Evolutionary conservation across 768 basidiomycete species (phyloP).

Genomic region (Tephrocybe sp.): DNA sequence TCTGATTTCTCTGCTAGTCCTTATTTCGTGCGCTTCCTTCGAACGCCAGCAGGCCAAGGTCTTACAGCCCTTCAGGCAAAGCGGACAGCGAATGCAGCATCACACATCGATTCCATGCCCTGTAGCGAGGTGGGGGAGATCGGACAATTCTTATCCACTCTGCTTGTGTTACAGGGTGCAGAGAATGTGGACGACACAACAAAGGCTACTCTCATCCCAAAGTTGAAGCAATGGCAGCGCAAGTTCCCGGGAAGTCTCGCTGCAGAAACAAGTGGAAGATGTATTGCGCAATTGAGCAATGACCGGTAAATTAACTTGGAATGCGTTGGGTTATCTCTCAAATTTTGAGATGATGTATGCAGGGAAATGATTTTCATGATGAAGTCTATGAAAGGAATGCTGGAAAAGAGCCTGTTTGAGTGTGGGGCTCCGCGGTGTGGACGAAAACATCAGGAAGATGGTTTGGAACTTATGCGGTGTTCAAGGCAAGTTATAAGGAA

Average conservation of each 20-base stretch:
- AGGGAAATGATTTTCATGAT: constrained; percentile 30
- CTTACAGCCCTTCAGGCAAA: constrained; percentile 35
- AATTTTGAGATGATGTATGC: not conserved
- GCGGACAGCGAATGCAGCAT: constrained; percentile 27
- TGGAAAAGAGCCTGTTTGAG: constrained; percentile 26
- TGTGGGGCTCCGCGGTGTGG: constrained; percentile 32
- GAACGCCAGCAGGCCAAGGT: constrained; percentile 27
- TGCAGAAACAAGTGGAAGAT: constrained; percentile 33
- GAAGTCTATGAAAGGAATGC: constrained; percentile 23
- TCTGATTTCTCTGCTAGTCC: constrained; percentile 21
- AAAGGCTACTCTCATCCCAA: constrained; percentile 29
- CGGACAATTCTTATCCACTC: constrained; percentile 38
- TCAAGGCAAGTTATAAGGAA: constrained; percentile 26
- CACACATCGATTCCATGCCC: constrained; percentile 17
- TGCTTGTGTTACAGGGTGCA: constrained; percentile 37
- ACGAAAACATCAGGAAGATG: constrained; percentile 19
- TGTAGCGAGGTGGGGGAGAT: constrained; percentile 30
- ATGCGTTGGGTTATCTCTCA: not conserved
- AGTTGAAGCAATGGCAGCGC: constrained; percentile 31
- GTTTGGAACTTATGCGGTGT: constrained; percentile 33
- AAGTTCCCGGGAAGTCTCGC: constrained; percentile 27
- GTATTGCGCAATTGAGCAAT: constrained; percentile 29
- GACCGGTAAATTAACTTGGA: constrained; percentile 26
- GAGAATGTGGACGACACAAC: constrained; percentile 28
- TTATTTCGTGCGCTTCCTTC: constrained; percentile 39